Base-by-base conservation (phyloP, 306 rosid genomes). In the Luffa aegyptiaca region DNA sequence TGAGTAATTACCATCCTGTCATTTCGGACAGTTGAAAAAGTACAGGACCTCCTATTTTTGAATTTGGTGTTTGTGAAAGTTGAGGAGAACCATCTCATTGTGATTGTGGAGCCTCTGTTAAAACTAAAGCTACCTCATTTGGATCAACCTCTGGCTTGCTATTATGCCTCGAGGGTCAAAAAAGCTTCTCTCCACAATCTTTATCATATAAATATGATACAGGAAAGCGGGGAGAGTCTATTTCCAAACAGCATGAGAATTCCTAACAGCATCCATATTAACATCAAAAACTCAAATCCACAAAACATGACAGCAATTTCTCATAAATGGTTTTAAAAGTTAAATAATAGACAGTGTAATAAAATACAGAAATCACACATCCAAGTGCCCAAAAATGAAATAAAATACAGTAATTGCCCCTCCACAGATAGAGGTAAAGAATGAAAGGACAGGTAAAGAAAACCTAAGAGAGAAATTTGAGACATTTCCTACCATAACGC, bases 201-300 rank as follows among this genome's bases (percentile, higher is more conserved):
- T 88, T 93, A 70, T 87, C 90, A 48, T 65, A 79, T 68, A 94
- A 82, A 86, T 81, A 79, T 65, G 94, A 85, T 76, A 95, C 90
- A 42, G 97, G 97, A 78, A 95, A 85, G 16, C 97, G 97, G 20
- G 97, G n/a, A n/a, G 99, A 78, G 99, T 95, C 85, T 97, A 88
- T 84, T 95, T 95, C 57, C 96, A 86, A 83, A 95, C 99, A 78
- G 93, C 96, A 81, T 90, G 99, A 80, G 96, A 70, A 91, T 84
- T 85, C 99, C 99, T 95, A 79, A 85, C 74, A 85, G n/a, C 36
- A 53, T 61, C 73, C 68, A 79, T 75, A 53, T 57, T 77, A 79
- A 82, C 72, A 31, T 45, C 75, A 68, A 55, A 52, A 64, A 41
- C 37, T 79, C 61, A 65, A 65, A 31, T 62, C 35, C 26, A 4